Conservation (phyloP, 768 basidiomycete genomes). For the Lentinula sp. region DNA sequence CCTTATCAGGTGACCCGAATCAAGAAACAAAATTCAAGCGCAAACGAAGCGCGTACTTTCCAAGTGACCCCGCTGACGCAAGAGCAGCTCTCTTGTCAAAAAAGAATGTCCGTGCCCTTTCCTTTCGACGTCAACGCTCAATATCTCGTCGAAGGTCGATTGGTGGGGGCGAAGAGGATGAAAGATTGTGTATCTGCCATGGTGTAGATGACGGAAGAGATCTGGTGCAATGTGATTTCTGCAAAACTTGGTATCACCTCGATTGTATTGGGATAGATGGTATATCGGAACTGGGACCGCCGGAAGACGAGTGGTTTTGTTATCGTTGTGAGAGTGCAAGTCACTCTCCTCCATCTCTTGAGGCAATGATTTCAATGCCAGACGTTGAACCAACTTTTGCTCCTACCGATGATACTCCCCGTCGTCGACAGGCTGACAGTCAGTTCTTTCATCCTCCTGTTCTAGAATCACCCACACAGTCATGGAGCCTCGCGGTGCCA, state of each 20-base stretch:
- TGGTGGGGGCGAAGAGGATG: conserved; percentile 36
- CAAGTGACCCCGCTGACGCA: conserved; percentile 73
- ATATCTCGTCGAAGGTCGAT: conserved; percentile 14
- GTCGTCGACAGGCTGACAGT: conserved; percentile 40
- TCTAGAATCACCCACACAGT: neutral
- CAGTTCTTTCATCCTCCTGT: conserved; percentile 50
- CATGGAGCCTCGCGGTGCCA: conserved; percentile 1
- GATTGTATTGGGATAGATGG: conserved; percentile 69
- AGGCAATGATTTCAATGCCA: conserved; percentile 20
- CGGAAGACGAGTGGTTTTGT: conserved; percentile 82
- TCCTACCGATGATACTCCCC: conserved; percentile 52
- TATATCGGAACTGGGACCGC: conserved; percentile 59
- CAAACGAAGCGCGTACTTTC: conserved; percentile 33
- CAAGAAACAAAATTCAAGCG: conserved; percentile 13
- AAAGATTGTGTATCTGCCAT: conserved; percentile 59
- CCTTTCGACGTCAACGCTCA: conserved; percentile 30
- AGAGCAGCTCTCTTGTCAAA: conserved; percentile 68
- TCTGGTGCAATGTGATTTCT: conserved; percentile 78
- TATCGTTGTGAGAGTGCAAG: conserved; percentile 41
- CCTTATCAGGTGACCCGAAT: conserved; percentile 37
- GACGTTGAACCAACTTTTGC: conserved; percentile 63
- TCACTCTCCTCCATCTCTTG: conserved; percentile 33
- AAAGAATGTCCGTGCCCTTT: conserved; percentile 57
- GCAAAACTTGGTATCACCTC: conserved; percentile 78
- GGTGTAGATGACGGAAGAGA: conserved; percentile 67